Percentiles rank a stretch among this genome's conserved stretches.
phyloP scores from a whole-genome alignment of 805 yeast genomes.

The Ogataea paraovalis region DNA sequence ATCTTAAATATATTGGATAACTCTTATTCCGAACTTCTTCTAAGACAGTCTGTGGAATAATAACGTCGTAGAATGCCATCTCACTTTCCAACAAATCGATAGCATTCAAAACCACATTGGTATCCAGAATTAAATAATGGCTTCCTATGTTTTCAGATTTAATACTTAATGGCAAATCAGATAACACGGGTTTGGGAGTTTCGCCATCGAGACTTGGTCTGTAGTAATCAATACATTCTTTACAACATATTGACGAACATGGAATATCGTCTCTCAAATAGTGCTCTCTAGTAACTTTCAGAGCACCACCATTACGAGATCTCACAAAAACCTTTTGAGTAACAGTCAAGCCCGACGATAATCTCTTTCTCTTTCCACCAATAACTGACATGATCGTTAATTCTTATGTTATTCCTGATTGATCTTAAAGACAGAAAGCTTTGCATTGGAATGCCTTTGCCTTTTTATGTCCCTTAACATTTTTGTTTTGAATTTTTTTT shows the following conservation, averaged over 20 bases:
- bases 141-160: conserved; percentile 42
- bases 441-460: too few relatives aligned
- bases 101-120: conserved; percentile 82
- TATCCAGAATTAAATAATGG: conserved; percentile 85
- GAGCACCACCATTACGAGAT: conserved; percentile 84
- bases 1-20: conserved; percentile 80
- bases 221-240: conserved; percentile 49
- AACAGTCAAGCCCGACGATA: conserved; percentile 54
- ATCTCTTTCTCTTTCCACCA: conserved; percentile 36
- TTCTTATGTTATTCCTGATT: neutral
- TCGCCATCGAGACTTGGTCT: conserved; percentile 66
- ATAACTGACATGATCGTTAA: conserved; percentile 9
- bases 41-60: conserved; percentile 90
- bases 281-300: conserved; percentile 91
- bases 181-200: conserved; percentile 60
- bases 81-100: conserved; percentile 83
- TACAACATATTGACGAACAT: conserved; percentile 74
- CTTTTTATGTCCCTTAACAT: neutral
- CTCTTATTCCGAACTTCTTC: conserved; percentile 90
- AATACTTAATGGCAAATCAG: conserved; percentile 53
- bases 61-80: conserved; percentile 78
- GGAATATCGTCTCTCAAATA: conserved; percentile 90
- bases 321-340: conserved; percentile 89
- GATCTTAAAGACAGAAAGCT: too few relatives aligned
- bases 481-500: neutral